Evolutionary conservation across 2,329 filamentous ascomycete species (phyloP), one percentile per base, ranked within the genome.

Genomic region (Grosmannia huntii): DNA sequence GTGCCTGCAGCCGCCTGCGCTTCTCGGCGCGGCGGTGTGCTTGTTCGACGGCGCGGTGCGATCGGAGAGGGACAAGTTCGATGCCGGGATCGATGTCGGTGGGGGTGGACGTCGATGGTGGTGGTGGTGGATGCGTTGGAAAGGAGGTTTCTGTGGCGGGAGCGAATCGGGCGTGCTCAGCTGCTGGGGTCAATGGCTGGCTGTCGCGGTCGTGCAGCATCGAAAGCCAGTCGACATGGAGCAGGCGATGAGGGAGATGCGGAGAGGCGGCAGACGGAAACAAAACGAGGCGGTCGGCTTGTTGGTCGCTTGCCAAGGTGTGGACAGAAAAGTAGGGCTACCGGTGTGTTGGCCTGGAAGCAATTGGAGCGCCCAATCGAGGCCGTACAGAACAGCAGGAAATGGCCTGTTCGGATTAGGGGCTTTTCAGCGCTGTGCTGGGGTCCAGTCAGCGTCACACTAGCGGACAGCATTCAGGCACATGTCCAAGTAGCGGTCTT

Each of bases 1-100:
- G 81, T 65, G 85, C 77, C 66, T 88, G 82, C 66, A 91, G 84
- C 78, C 82, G 81, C 68, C 76, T 76, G 70, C 83, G 80, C 76
- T 90, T 90, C 70, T 36, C 70, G 68, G 60, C 46, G 53, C n/a
- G 27, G 41, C 19, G 31, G 57, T n/a, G 31, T 23, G 27, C n/a
- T 25, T 23, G 7, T 41, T 38, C 16, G 55, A 9, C 21, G 53
- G 21, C 28, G 28, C 16, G 23, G 48, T 11, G 55, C 3, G 48
- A 10, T 1, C 41, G 54, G 36, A 56, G 27, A 49, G 54, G 16
- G n/a, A 44, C 41, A n/a, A 58, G 57, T 21, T 58, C 57, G 27
- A 58, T 58, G 52, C 25, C 33, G 16, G 14, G 10, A 9, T 28
- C 25, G 16, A 4, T 27, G 23, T 55, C 23, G 53, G 14, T 11